phyloP scores from a whole-genome alignment of 352 stramenopile species.

The Phytophthora hibernalis region DNA sequence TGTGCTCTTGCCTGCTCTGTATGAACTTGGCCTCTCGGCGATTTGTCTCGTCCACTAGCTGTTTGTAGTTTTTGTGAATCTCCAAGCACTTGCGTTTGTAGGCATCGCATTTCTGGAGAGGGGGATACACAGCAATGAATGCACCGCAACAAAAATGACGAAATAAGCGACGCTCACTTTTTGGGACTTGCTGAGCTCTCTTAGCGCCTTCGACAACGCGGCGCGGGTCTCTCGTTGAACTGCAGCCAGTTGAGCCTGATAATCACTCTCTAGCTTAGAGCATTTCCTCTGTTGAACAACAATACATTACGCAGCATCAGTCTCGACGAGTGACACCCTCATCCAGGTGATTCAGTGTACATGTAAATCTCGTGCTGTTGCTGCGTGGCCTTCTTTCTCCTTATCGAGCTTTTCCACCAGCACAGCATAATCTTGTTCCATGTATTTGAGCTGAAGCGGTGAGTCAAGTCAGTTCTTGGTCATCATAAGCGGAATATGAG shows the following conservation, averaged over 20 bases:
- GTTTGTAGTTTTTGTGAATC: conserved; percentile 78
- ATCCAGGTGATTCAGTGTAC: conserved; percentile 21
- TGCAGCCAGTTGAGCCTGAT: conserved; percentile 37
- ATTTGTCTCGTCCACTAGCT: conserved; percentile 50
- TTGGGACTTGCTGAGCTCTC: conserved; percentile 68
- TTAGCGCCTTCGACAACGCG: conserved; percentile 64
- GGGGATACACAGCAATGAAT: not conserved
- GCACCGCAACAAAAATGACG: not conserved
- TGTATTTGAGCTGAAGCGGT: conserved; percentile 61
- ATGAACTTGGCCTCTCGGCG: conserved; percentile 51
- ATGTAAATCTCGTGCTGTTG: conserved; percentile 53
- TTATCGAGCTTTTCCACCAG: conserved; percentile 65
- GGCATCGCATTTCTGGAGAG: conserved; percentile 70
- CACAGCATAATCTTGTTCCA: conserved; percentile 66
- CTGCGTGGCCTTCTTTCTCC: conserved; percentile 61
- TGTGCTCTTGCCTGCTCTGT: conserved; percentile 68
- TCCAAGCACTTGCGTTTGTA: conserved; percentile 88
- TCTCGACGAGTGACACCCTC: not conserved
- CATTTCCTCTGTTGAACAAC: conserved; percentile 50
- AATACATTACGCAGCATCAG: conserved; percentile 3
- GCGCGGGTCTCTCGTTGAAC: conserved; percentile 65
- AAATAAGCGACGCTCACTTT: conserved; percentile 44
- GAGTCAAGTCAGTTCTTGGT: not conserved
- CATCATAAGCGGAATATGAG: not conserved
- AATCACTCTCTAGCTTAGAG: conserved; percentile 48